These are phyloP conservation scores for Cutaneotrichosporon sp. DNA, from an alignment of 1,284 basidiomycete species.

Conservation along the genomic window DNA sequence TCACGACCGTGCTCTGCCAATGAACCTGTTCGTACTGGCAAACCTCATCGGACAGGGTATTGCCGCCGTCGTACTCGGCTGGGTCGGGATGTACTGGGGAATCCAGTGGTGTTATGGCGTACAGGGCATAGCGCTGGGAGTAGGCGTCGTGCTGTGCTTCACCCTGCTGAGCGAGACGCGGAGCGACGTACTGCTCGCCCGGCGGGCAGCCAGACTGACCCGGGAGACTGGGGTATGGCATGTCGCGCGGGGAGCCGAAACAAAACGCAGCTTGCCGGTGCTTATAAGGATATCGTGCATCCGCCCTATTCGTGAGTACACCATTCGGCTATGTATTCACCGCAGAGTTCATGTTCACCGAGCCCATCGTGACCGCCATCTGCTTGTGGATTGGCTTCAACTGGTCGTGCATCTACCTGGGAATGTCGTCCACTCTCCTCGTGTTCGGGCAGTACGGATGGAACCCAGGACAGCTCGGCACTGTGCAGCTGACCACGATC, in stretches of 20 bases:
- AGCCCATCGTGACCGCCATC: constrained; percentile 51
- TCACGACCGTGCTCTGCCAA: constrained; percentile 42
- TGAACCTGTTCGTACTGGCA: constrained; percentile 47
- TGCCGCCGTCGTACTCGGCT: constrained; percentile 28
- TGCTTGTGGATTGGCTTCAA: constrained; percentile 50
- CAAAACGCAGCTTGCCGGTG: constrained; percentile 29
- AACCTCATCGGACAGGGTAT: constrained; percentile 45
- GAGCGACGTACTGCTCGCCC: constrained; percentile 50
- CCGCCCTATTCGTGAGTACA: constrained; percentile 38
- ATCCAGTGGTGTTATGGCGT: constrained; percentile 42
- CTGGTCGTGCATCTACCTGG: constrained; percentile 44
- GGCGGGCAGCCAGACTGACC: constrained; percentile 43
- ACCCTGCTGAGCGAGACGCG: constrained; percentile 46
- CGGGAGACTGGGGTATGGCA: constrained; percentile 45
- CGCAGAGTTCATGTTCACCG: constrained; percentile 47
- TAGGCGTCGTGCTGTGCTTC: constrained; percentile 31
- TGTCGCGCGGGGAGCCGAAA: constrained; percentile 10
- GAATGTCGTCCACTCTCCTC: constrained; percentile 29
- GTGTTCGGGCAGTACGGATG: constrained; percentile 42
- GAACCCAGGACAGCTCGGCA: constrained; percentile 30
- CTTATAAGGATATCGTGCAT: constrained; percentile 40
- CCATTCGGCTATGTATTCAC: constrained; percentile 7
- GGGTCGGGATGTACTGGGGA: constrained; percentile 27
- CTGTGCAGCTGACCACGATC: constrained; percentile 43
- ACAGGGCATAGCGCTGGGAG: constrained; percentile 29